These are phyloP conservation scores for Beauveria medogensis DNA, from an alignment of 2,329 filamentous ascomycete genomes.

Conservation along the genomic window DNA sequence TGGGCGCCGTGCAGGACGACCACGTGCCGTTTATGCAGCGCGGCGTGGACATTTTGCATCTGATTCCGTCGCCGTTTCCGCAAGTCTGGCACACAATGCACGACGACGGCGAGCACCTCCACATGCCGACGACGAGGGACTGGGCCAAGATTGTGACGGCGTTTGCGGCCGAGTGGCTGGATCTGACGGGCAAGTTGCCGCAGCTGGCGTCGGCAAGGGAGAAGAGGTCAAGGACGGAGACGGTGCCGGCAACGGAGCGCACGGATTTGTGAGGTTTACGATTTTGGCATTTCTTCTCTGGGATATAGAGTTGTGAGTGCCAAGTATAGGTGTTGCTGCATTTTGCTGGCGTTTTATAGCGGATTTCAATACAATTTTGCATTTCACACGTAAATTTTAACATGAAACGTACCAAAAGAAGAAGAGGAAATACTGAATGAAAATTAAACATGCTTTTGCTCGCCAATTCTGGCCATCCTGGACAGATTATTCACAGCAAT, in stretches of 20 bases:
- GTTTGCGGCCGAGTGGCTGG: slow-evolving; percentile 89
- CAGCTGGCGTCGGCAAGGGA: slow-evolving; percentile 18
- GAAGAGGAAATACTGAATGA: neutral
- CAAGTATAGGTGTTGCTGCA: neutral
- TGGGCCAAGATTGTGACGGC: slow-evolving; percentile 80
- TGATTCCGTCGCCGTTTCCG: slow-evolving; percentile 82
- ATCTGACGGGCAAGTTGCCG: slow-evolving; percentile 44
- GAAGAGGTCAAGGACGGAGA: slow-evolving; percentile 19
- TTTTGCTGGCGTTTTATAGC: slow-evolving; percentile 2
- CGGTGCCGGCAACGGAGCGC: slow-evolving; percentile 20
- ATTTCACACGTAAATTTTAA: neutral
- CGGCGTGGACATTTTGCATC: slow-evolving; percentile 80
- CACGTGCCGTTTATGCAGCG: slow-evolving; percentile 83
- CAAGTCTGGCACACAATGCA: slow-evolving; percentile 76
- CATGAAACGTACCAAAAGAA: neutral
- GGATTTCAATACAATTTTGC: neutral
- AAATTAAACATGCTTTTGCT: too few relatives aligned
- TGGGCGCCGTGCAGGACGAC: slow-evolving; percentile 63
- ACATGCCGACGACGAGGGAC: slow-evolving; percentile 71
- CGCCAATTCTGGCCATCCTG: neutral
- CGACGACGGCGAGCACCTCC: slow-evolving; percentile 79
- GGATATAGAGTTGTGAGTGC: neutral
- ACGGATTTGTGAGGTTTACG: slow-evolving; percentile 23
- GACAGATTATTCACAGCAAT: neutral
- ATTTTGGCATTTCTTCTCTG: neutral